Percentiles rank a stretch among this genome's conserved stretches.
Conservation (phyloP, 345 rosid species). For the Raphanus sativus region DNA sequence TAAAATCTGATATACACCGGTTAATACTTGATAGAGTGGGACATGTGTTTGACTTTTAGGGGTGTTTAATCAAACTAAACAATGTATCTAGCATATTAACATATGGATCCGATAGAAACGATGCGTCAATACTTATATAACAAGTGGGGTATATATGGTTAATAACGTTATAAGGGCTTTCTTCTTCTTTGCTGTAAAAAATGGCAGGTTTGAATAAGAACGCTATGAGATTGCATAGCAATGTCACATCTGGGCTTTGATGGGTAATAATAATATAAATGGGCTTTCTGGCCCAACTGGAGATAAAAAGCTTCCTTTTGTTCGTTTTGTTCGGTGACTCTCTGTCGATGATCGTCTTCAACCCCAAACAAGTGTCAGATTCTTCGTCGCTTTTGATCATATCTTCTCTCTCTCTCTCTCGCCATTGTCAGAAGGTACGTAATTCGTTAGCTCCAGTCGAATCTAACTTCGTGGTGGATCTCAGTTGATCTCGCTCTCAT, state of each 20-base stretch:
- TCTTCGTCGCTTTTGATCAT: neutral
- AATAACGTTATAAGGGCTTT: neutral
- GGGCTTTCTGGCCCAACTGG: neutral
- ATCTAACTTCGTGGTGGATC: neutral
- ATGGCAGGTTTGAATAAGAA: neutral
- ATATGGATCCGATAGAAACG: too few relatives aligned
- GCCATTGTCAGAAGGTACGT: neutral
- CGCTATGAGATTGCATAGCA: neutral
- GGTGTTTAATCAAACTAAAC: too few relatives aligned
- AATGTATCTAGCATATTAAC: too few relatives aligned
- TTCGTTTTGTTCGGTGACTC: neutral
- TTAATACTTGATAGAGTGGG: too few relatives aligned
- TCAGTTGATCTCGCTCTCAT: neutral
- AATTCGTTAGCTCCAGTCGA: neutral
- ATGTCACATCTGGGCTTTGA: neutral
- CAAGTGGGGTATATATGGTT: too few relatives aligned
- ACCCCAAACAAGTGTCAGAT: neutral
- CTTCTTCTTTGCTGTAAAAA: too few relatives aligned
- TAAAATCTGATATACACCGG: too few relatives aligned
- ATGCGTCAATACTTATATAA: too few relatives aligned
- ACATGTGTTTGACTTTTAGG: too few relatives aligned
- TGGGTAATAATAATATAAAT: neutral
- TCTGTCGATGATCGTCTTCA: neutral
- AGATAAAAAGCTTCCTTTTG: neutral
- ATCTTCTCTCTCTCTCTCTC: neutral